Evolutionary conservation across 1,284 basidiomycete species (phyloP), one percentile per base, ranked within the genome.

Genomic region (Puccinia triticina): DNA sequence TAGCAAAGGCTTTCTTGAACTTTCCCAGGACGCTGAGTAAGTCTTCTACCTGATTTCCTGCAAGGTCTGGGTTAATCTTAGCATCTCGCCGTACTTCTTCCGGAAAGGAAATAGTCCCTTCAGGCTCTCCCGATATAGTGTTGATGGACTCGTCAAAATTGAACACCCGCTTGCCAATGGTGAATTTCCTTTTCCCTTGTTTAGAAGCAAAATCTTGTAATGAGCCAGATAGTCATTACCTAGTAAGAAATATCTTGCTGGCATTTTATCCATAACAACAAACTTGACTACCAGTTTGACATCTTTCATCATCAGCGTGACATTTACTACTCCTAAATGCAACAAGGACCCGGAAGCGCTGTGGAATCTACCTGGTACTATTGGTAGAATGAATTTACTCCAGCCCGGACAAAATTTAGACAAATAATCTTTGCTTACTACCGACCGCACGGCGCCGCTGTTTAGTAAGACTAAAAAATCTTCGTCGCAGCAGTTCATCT

Each of bases 131-230:
- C 4, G 10, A 26, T 7, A 72, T 21, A 8, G n/a, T 1, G 46
- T 72, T 72, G n/a, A 55, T 75, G n/a, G 14, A 1, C 26, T 29
- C 29, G 40, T 57, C 73, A 32, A 75, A 55, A 32, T 57, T 23
- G 57, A 57, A 57, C 8, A 34, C n/a, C 14, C 23, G 2, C 16
- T 29, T 75, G 7, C 50, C 32, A 3, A 77, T 46, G 18, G 55
- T 10, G 32, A 59, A 59, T 1, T 37, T 16, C 4, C 40, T 18
- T 3, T 14, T 3, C n/a, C n/a, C 1, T 48, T 12, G 37, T 69
- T 46, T 23, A 69, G 40, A 7, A 69, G 26, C 2, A 40, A 69
- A 69, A 69, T 69, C 26, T 48, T 43, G 16, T 46, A 69, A 3
- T 48, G 67, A 29, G 11, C 37, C 26, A 69, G 23, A 23, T 48